Percentiles rank a stretch among this genome's conserved stretches.
Conservation (phyloP, 768 basidiomycete genomes). For the Tylopilus rubrobrunneus region DNA sequence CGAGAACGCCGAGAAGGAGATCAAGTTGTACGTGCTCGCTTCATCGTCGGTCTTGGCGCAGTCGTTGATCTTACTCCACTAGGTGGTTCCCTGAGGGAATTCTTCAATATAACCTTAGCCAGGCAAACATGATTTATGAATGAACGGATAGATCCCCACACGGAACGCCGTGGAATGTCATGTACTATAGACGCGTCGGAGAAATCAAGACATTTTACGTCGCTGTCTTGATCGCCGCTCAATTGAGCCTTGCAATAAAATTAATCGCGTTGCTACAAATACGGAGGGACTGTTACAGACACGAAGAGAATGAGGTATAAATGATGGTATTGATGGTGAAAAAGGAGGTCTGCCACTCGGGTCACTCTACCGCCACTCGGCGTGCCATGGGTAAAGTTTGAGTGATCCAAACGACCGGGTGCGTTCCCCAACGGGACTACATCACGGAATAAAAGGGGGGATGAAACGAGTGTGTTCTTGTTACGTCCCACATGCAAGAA, state of each 20-base stretch:
- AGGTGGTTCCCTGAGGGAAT: slow-evolving; percentile 94
- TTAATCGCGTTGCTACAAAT: not conserved
- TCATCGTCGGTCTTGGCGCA: not conserved
- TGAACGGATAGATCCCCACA: slow-evolving; percentile 31
- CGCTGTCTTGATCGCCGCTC: not conserved
- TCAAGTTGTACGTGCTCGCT: slow-evolving; percentile 63
- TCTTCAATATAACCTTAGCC: slow-evolving; percentile 62
- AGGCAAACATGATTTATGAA: slow-evolving; percentile 79
- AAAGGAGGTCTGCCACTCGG: slow-evolving; percentile 4
- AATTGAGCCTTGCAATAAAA: not conserved
- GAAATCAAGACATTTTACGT: not conserved
- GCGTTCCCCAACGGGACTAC: slow-evolving; percentile 4
- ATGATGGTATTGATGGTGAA: slow-evolving; percentile 23
- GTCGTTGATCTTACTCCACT: slow-evolving; percentile 7
- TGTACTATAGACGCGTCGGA: slow-evolving; percentile 20
- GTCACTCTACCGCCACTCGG: slow-evolving; percentile 17
- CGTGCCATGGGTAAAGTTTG: slow-evolving; percentile 25
- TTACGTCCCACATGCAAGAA: slow-evolving; percentile 45
- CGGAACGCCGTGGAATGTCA: not conserved
- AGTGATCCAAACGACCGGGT: slow-evolving; percentile 7
- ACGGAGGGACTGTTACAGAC: not conserved
- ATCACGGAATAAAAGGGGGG: slow-evolving; percentile 1
- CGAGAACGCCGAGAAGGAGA: slow-evolving; percentile 92
- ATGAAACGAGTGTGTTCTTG: slow-evolving; percentile 1
- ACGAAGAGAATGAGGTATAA: slow-evolving; percentile 15